These are phyloP conservation scores for Lentinula detonsa DNA, from an alignment of 768 basidiomycete genomes.

Conservation along the genomic window DNA sequence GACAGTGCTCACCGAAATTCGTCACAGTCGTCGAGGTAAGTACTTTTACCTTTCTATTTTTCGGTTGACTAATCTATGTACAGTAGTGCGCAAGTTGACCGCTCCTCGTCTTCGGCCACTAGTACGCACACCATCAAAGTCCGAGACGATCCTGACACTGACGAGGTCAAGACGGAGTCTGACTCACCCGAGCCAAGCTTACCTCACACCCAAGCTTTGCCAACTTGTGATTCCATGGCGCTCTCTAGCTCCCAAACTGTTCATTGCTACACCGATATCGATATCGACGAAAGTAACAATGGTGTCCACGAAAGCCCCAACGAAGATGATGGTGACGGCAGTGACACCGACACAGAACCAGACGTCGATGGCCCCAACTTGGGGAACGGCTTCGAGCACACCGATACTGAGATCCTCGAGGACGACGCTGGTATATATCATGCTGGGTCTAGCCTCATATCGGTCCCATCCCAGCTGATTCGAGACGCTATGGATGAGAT, in stretches of 20 bases:
- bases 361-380: background rate
- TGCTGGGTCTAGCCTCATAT: background rate
- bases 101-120: too few relatives aligned
- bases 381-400: background rate
- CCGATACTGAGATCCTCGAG: background rate
- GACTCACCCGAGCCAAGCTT: background rate
- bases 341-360: background rate
- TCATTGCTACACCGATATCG: background rate
- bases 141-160: too few relatives aligned
- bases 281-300: background rate
- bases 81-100: too few relatives aligned
- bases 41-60: too few relatives aligned
- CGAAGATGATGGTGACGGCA: background rate
- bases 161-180: too few relatives aligned
- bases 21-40: too few relatives aligned
- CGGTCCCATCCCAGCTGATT: background rate
- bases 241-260: too few relatives aligned
- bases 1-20: too few relatives aligned
- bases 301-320: background rate
- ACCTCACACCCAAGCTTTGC: too few relatives aligned
- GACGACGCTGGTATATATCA: background rate
- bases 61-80: too few relatives aligned
- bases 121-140: too few relatives aligned
- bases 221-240: background rate
- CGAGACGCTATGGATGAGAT: background rate